phyloP scores from a whole-genome alignment of 2,329 filamentous ascomycete species.

The Lasiodiplodia theobromae region DNA sequence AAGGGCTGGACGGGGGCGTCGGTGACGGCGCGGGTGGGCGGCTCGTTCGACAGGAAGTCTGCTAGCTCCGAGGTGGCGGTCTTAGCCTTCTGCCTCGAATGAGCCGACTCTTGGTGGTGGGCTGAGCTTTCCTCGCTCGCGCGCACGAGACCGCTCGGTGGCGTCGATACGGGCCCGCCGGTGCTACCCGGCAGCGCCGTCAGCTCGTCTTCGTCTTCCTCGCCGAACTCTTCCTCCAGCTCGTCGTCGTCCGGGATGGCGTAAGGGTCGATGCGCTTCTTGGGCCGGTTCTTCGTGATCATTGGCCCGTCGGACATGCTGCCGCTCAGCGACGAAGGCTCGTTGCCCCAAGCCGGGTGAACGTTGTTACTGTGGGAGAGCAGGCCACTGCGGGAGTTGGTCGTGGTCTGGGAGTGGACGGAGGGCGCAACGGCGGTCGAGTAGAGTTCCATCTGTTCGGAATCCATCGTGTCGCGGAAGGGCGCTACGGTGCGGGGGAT shows the following conservation, averaged over 20 bases:
- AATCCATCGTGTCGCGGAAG: constrained; percentile 85
- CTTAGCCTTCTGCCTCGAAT: constrained; percentile 37
- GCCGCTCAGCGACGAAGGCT: constrained; percentile 41
- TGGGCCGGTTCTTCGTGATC: constrained; percentile 46
- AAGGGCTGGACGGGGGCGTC: constrained; percentile 39
- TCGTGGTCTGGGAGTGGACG: constrained; percentile 50
- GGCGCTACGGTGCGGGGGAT: constrained; percentile 85
- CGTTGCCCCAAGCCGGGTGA: constrained; percentile 47
- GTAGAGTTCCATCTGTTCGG: constrained; percentile 66
- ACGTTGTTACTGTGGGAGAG: constrained; percentile 49
- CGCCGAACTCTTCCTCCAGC: constrained; percentile 21
- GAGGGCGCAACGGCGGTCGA: constrained; percentile 37
- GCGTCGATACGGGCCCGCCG: constrained; percentile 31
- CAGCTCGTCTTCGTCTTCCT: constrained; percentile 68
- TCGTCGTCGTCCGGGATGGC: constrained; percentile 73
- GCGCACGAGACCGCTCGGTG: constrained; percentile 30
- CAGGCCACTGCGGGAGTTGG: constrained; percentile 78
- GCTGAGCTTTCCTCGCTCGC: constrained; percentile 36
- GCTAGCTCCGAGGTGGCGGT: constrained; percentile 63
- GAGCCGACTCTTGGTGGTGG: constrained; percentile 11
- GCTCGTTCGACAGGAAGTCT: constrained; percentile 75
- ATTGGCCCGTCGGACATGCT: constrained; percentile 22
- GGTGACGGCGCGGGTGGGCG: constrained; percentile 55
- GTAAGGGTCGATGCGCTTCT: constrained; percentile 87
- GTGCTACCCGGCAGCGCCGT: constrained; percentile 49